Evolutionary conservation across 768 basidiomycete genomes (phyloP).

Genomic region (Amanita thiersii): DNA sequence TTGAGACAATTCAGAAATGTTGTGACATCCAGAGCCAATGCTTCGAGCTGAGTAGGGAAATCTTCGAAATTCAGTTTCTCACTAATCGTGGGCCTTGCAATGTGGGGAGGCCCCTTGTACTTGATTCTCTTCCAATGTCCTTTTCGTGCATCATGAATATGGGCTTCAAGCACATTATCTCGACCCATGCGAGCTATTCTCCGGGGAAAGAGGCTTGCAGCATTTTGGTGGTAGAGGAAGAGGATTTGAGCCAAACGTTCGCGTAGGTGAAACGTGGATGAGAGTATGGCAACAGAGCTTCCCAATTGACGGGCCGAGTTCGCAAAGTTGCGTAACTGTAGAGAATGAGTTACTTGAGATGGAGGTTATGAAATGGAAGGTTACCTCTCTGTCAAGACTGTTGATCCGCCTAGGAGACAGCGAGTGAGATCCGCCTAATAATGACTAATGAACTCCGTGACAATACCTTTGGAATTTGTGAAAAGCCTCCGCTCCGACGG

Average conservation of each 20-base stretch:
- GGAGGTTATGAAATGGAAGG: background rate
- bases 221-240: slow-evolving; percentile 68
- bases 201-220: slow-evolving; percentile 67
- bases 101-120: slow-evolving; percentile 37
- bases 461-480: slow-evolving; percentile 54
- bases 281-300: slow-evolving; percentile 69
- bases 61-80: slow-evolving; percentile 55
- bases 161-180: slow-evolving; percentile 24
- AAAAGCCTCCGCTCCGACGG: slow-evolving; percentile 57
- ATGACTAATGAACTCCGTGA: slow-evolving; percentile 6
- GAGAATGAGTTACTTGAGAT: slow-evolving; percentile 3
- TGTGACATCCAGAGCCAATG: slow-evolving; percentile 55
- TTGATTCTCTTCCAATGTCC: slow-evolving; percentile 22
- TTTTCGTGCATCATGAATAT: slow-evolving; percentile 20
- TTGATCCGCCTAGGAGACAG: slow-evolving; percentile 39
- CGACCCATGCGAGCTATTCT: slow-evolving; percentile 41
- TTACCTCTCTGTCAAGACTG: slow-evolving; percentile 58
- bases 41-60: slow-evolving; percentile 58
- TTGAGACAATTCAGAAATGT: slow-evolving; percentile 66
- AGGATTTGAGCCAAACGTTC: slow-evolving; percentile 61
- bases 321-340: slow-evolving; percentile 66
- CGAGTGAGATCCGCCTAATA: slow-evolving; percentile 6
- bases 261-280: slow-evolving; percentile 65
- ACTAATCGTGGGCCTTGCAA: slow-evolving; percentile 43
- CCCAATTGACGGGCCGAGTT: slow-evolving; percentile 73